A percentile compares a stretch with the other conserved stretches of the same genome.
These are phyloP conservation scores for Cordia subcordata DNA, from an alignment of 257 asterid genomes.

Conservation along the genomic window DNA sequence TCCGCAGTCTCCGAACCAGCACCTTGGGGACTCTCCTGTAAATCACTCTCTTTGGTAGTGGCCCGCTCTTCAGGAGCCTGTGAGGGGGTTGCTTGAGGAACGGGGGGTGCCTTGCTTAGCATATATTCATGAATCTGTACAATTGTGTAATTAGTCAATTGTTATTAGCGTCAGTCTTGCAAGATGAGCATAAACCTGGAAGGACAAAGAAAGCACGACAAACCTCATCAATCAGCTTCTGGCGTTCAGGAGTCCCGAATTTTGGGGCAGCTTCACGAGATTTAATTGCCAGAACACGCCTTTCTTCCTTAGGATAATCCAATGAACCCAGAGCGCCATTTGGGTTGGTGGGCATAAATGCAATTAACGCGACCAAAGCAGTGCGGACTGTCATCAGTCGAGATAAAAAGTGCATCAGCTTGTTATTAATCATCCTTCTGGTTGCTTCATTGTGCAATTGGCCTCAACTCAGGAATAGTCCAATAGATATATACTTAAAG, in stretches of 20 bases:
- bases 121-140: conserved; percentile 72
- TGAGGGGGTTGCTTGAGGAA: conserved; percentile 38
- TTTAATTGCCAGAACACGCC: conserved; percentile 68
- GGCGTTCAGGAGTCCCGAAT: conserved; percentile 68
- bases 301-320: conserved; percentile 76
- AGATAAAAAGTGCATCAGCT: conserved; percentile 9
- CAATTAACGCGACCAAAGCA: conserved; percentile 84
- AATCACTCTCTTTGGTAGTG: conserved; percentile 23
- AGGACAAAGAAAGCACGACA: not conserved
- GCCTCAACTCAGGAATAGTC: too few species aligned
- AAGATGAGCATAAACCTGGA: too few species aligned
- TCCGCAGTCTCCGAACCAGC: conserved; percentile 24
- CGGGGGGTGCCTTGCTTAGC: conserved; percentile 62
- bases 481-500: too few species aligned
- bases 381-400: conserved; percentile 64
- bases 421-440: too few species aligned
- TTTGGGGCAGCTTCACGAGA: conserved; percentile 70
- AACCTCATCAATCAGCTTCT: conserved; percentile 80
- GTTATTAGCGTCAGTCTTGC: not conserved
- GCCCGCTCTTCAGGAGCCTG: conserved; percentile 30
- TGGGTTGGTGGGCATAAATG: conserved; percentile 91
- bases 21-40: conserved; percentile 26
- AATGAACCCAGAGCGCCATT: conserved; percentile 88
- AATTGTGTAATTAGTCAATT: conserved; percentile 14
- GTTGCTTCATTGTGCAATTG: too few species aligned